A percentile compares a stretch with the other conserved stretches of the same genome.
These are phyloP conservation scores for Fusarium nisikadoi DNA, from an alignment of 2,329 filamentous ascomycete species.

Conservation along the genomic window DNA sequence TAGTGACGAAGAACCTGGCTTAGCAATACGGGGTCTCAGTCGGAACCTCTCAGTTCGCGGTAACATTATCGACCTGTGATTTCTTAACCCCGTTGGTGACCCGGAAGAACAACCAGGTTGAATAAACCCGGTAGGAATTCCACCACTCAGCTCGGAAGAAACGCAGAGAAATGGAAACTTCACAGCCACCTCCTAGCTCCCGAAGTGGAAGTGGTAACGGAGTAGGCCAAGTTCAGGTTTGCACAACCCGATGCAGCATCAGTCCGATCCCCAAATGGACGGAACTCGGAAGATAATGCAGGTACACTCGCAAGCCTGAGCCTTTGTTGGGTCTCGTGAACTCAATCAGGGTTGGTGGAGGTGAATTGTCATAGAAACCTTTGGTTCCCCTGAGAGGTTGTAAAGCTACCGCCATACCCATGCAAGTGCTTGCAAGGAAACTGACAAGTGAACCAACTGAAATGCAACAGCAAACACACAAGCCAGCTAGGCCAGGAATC, in stretches of 20 bases:
- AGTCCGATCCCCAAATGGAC: conserved; percentile 7
- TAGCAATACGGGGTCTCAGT: background rate
- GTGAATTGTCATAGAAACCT: conserved; percentile 4
- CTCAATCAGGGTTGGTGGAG: background rate
- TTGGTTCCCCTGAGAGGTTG: conserved; percentile 11
- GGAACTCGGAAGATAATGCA: conserved; percentile 12
- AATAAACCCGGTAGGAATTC: conserved; percentile 3
- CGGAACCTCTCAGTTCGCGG: conserved; percentile 1
- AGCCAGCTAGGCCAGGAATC: background rate
- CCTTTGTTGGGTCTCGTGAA: conserved; percentile 1
- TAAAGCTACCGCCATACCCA: conserved; percentile 3
- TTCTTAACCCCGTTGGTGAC: background rate
- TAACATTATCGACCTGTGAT: background rate
- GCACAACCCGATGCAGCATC: conserved; percentile 18
- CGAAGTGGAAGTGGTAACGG: conserved; percentile 3
- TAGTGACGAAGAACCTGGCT: background rate
- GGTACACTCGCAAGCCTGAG: conserved; percentile 5
- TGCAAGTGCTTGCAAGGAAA: conserved; percentile 1
- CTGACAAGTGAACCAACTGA: conserved; percentile 15
- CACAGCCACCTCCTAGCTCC: conserved; percentile 15
- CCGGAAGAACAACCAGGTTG: background rate
- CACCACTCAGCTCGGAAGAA: conserved; percentile 30
- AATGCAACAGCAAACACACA: conserved; percentile 12
- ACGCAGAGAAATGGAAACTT: conserved; percentile 6
- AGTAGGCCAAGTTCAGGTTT: conserved; percentile 14